A percentile compares a stretch with the other conserved stretches of the same genome.
Evolutionary conservation across 495 filamentous ascomycete genomes (phyloP).

Genomic region (Elasticomyces elasticus): DNA sequence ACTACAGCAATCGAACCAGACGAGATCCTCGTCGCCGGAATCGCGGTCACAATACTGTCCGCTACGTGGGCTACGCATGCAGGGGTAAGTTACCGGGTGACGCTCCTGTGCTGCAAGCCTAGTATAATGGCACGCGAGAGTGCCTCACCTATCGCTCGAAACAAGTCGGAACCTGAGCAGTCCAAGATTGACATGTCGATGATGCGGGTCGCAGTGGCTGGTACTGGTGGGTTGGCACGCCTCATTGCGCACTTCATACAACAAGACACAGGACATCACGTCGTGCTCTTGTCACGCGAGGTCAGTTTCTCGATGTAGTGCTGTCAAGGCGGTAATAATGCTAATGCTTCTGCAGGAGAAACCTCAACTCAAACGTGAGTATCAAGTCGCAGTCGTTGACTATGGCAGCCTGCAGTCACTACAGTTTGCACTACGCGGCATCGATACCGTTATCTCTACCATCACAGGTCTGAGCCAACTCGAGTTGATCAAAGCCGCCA

Average conservation of each 20-base stretch:
- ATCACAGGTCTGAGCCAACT: conserved; percentile 55
- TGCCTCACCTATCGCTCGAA: background rate
- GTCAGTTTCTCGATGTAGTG: conserved; percentile 32
- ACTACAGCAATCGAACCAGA: too few species aligned
- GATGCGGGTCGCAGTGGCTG: conserved; percentile 67
- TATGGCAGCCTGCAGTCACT: conserved; percentile 49
- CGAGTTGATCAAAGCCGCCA: conserved; percentile 62
- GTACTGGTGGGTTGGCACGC: conserved; percentile 57
- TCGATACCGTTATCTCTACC: conserved; percentile 69
- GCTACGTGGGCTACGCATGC: background rate
- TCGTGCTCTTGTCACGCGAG: conserved; percentile 56
- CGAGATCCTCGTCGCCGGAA: too few species aligned
- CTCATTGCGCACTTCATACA: conserved; percentile 51
- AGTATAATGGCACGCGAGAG: conserved; percentile 11
- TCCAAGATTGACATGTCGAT: conserved; percentile 27
- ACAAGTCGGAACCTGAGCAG: background rate
- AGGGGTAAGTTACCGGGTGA: too few species aligned
- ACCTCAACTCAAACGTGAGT: conserved; percentile 32
- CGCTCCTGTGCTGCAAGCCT: too few species aligned
- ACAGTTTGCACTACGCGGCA: conserved; percentile 51
- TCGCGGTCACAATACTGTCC: background rate
- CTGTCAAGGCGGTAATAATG: background rate
- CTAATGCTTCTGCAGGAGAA: conserved; percentile 20
- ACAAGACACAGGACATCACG: conserved; percentile 47
- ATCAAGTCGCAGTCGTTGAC: conserved; percentile 54